phyloP scores from a whole-genome alignment of 2,329 filamentous ascomycete species.

The Lasiodiplodia theobromae region DNA sequence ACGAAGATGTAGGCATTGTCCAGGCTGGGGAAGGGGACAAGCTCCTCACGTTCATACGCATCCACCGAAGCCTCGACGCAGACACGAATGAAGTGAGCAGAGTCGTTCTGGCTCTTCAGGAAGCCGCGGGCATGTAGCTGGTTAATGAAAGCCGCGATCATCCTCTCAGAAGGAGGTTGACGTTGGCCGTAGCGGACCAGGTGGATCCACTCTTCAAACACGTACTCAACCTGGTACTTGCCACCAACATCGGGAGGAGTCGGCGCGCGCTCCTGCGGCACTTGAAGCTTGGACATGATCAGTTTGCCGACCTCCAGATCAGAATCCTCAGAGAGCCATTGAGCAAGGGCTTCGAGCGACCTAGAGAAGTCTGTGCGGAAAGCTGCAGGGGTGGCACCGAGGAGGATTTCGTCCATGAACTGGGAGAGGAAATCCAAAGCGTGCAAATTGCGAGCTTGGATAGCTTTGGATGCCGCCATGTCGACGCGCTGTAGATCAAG shows the following conservation, averaged over 20 bases:
- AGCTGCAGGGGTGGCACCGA: conserved; percentile 78
- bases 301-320: conserved; percentile 70
- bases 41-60: conserved; percentile 75
- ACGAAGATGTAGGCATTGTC: conserved; percentile 69
- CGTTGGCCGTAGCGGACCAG: conserved; percentile 68
- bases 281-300: conserved; percentile 71
- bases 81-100: conserved; percentile 78
- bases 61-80: conserved; percentile 82
- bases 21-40: conserved; percentile 65
- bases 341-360: conserved; percentile 80
- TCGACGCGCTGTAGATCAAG: conserved; percentile 66
- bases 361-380: conserved; percentile 85
- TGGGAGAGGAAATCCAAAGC: conserved; percentile 82
- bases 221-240: conserved; percentile 87
- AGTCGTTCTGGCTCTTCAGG: conserved; percentile 76
- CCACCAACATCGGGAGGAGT: conserved; percentile 66
- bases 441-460: conserved; percentile 73
- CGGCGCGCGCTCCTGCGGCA: conserved; percentile 57
- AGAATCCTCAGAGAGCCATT: conserved; percentile 80
- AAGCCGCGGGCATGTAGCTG: conserved; percentile 80
- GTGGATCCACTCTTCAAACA: conserved; percentile 94
- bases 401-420: conserved; percentile 78
- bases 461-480: conserved; percentile 73
- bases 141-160: conserved; percentile 77
- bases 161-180: conserved; percentile 72